Conservation (phyloP, 371 early-diverging fungal species). For the Entomophthora muscae region DNA sequence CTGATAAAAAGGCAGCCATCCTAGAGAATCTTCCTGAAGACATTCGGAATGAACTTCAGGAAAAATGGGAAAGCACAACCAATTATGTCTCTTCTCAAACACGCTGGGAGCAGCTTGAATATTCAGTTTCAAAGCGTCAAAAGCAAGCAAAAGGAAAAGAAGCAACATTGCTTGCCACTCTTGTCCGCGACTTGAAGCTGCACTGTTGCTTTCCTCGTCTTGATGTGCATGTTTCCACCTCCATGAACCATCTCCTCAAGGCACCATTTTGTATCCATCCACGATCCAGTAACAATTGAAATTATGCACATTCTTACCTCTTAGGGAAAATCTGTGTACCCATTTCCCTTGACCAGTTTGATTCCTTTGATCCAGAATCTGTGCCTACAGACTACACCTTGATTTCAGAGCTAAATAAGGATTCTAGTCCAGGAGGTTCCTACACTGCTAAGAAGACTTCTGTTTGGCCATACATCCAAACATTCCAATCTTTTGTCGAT, state of each 20-base stretch:
- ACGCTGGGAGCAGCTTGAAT: neutral
- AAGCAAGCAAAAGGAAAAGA: neutral
- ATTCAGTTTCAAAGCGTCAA: neutral
- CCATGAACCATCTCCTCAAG: constrained; percentile 94
- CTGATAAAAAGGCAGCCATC: neutral
- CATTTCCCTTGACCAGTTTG: neutral
- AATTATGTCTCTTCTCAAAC: neutral
- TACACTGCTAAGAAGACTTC: neutral
- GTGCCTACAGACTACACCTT: neutral
- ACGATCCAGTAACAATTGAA: constrained; percentile 43
- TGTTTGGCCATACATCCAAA: neutral
- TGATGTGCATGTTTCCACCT: constrained; percentile 84
- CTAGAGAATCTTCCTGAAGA: neutral
- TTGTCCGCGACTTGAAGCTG: constrained; percentile 52
- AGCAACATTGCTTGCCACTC: neutral
- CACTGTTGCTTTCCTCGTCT: constrained; percentile 86
- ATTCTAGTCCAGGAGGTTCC: neutral
- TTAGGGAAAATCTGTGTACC: neutral
- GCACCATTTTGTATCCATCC: constrained; percentile 99
- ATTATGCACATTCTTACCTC: neutral
- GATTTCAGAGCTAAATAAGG: neutral
- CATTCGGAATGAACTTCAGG: neutral
- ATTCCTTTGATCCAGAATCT: neutral
- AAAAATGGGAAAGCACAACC: neutral
- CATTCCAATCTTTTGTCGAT: neutral